Evolutionary conservation across 2,329 filamentous ascomycete genomes (phyloP), one percentile per base, ranked within the genome.

Genomic region (Fusarium sp.): DNA sequence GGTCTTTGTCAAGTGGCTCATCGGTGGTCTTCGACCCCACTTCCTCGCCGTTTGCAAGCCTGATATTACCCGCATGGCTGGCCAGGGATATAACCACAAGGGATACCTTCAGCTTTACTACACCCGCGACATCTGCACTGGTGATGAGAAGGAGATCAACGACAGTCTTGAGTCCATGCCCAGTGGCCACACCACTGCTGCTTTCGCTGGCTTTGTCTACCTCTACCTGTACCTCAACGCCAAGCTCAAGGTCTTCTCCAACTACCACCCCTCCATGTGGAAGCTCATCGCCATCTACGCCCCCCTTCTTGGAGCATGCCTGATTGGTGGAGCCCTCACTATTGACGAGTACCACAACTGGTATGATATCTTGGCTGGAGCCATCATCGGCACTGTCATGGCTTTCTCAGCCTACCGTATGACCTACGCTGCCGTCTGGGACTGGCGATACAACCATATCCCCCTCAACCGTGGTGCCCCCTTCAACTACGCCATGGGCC

Each of bases 281-380:
- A 93, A 93, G 80, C 79, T 93, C 14, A 82, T 91, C 33, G 85
- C 83, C 17, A 81, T 88, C 24, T 91, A 91, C 72, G 84, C 87
- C 0, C 91, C 92, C 0, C 79, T 94, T 4, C 86, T 94, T 0
- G 90, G 88, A 4, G 91, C 91, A 0, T 84, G 83, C 4, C 81
- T 94, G 4, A 92, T 94, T 43, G 90, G 86, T 2, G 91, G 91
- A 7, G 87, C 90, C 0, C 80, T 93, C 11, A 92, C 90, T 1
- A 92, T 93, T 58, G 89, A 93, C 68, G 88, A 92, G 75, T 92
- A 85, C 76, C 91, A 94, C 79, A 90, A 93, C 79, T 92, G 90
- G 89, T 93, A 93, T 64, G 91, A 93, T 58, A 82, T 92, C n/a
- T 60, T 92, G 1, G 89, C 88, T 0, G 91, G 91, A 7, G 90